Evolutionary conservation across 106 monocot species (phyloP), one percentile per base, ranked within the genome.

Genomic region (Phalaenopsis aphrodite): DNA sequence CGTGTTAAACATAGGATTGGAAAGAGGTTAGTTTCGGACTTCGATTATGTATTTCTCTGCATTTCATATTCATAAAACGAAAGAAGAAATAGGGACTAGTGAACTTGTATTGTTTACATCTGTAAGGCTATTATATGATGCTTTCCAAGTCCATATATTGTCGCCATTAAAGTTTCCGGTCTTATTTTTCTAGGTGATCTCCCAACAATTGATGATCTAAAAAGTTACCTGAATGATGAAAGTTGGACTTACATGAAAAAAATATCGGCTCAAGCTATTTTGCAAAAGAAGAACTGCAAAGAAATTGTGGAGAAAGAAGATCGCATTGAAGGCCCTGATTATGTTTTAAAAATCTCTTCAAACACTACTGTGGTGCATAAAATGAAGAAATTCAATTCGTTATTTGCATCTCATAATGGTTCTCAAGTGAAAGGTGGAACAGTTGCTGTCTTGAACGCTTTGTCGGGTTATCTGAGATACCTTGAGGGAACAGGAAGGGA

Each of bases 391-490:
- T 52, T 39, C 42, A 86, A 84, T 57, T 92, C 94, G 48, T 75
- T 94, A 38, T 98, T 94, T 89, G 72, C 82, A 43, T 90, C 94
- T 55, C 82, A 77, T 81, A 77, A 83, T 48, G 85, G 86, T 75
- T 86, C 42, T 78, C 80, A 88, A 81, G 92, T 98, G 24, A 66
- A 78, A 83, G 98, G 98, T 80, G 98, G 98, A 81, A 89, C 92
- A 5, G 83, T 86, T 76, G 76, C 47, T 81, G 81, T 79, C 11
- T 84, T 98, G 81, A 88, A 90, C 82, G 98, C 92, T 76, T 83
- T 98, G 72, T 83, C 94, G 78, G 98, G 90, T 58, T 98, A 94
- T 73, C 56, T 98, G 56, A 89, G 90, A 88, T 90, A 98, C 80
- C 82, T 94, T 55, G 98, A 98, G 75, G 98, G 94, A 78, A 92